phyloP scores from a whole-genome alignment of 169 alveolate species.

The Plasmodium malariae region DNA sequence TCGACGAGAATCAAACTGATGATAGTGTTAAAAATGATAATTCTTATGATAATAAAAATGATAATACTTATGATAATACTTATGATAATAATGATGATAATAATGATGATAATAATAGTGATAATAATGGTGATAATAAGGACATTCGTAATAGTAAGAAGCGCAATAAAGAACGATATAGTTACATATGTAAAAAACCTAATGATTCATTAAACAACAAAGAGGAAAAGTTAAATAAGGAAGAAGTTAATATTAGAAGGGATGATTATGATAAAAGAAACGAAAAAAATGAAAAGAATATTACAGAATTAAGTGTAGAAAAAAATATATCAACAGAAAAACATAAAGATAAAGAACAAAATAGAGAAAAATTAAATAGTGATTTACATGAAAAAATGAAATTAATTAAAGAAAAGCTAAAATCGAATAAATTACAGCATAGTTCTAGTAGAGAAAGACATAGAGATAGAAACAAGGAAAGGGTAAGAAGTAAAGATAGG shows the following conservation, averaged over 20 bases:
- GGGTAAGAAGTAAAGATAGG: neutral
- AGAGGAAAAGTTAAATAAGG: neutral
- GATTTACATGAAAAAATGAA: constrained; percentile 36
- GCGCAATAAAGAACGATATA: neutral
- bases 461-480: neutral
- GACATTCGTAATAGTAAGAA: neutral
- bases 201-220: neutral
- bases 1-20: no score
- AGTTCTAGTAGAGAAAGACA: neutral
- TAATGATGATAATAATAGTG: neutral
- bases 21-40: no score
- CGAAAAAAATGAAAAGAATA: neutral
- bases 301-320: neutral
- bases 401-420: constrained; percentile 40
- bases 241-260: neutral
- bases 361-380: neutral
- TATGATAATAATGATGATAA: neutral
- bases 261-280: neutral
- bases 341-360: constrained; percentile 17
- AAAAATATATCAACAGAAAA: constrained; percentile 12
- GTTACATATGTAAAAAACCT: neutral
- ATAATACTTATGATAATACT: neutral
- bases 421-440: constrained; percentile 12
- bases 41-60: no score
- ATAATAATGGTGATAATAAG: no score